Base-by-base conservation (phyloP, 768 basidiomycete genomes). In the Hortiboletus flavorubellus region DNA sequence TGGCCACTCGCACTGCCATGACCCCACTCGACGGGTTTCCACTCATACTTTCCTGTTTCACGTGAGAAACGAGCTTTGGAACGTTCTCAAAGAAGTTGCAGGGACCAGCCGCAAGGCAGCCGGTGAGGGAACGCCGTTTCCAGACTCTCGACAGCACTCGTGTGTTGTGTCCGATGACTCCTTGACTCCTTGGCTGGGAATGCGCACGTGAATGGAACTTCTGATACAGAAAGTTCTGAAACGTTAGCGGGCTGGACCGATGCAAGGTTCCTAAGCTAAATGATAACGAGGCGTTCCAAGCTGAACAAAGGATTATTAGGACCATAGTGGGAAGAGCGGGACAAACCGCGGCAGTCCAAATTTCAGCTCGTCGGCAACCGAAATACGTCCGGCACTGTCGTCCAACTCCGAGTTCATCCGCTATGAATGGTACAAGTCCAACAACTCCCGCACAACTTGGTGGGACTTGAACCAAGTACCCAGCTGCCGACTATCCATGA, bases 1-100 rank as follows among this genome's bases (percentile, higher is more conserved):
- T 47, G 48, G 37, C 55, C 55, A 34, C 54, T 35, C 30, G 21
- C 38, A 53, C n/a, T 5, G 37, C 51, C 47, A 46, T 42, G 9
- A 15, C 12, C 33, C 59, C 46, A 58, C 40, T 12, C n/a, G 18
- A 34, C 8, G 2, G 26, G 15, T 10, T 60, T 42, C 34, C 26
- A 47, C 21, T 46, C 21, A n/a, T 47, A 21, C 31, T 44, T 47
- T 21, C 35, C 18, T 30, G 21, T 48, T 49, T 40, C 56, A 29
- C 34, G 38, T 50, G 45, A 50, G 61, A 53, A 30, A 23, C 30
- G 26, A 43, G 15, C 21, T 23, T 14, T 15, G 31, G 35, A 31
- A 48, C 3, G 2, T 23, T 15, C n/a, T 11, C 9, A 26, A 18
- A 30, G 29, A 39, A 47, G 8, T 37, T 9, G 12, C 26, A 35